These are phyloP conservation scores for Lecanoromycetidae sp. DNA, from an alignment of 2,329 filamentous ascomycete genomes.

Conservation along the genomic window DNA sequence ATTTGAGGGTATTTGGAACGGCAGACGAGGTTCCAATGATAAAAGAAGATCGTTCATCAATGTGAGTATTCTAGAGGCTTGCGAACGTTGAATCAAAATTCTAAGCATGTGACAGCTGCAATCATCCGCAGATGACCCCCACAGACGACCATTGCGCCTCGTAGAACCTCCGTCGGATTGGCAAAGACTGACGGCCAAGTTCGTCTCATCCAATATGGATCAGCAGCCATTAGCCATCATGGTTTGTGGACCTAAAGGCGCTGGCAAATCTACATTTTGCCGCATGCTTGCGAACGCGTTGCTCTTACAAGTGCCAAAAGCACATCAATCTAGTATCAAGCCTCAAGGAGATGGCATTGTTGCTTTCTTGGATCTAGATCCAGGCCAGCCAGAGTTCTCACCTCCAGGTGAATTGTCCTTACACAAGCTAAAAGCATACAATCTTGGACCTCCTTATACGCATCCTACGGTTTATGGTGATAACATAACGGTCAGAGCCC, in stretches of 20 bases:
- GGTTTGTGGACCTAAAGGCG: constrained; percentile 43
- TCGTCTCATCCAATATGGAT: not conserved
- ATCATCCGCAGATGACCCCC: constrained; percentile 31
- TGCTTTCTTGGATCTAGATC: constrained; percentile 47
- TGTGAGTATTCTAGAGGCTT: not conserved
- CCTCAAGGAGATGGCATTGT: constrained; percentile 29
- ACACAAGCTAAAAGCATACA: constrained; percentile 37
- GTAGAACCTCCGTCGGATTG: constrained; percentile 23
- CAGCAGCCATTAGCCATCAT: constrained; percentile 31
- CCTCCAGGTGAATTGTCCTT: constrained; percentile 49
- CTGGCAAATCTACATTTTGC: constrained; percentile 50
- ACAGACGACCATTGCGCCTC: constrained; percentile 31
- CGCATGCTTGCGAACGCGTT: constrained; percentile 42
- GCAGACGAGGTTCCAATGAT: not conserved
- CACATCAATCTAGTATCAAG: constrained; percentile 19
- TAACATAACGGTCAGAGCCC: constrained; percentile 34
- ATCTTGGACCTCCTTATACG: constrained; percentile 46
- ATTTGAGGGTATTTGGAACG: constrained; percentile 42
- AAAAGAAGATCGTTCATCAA: constrained; percentile 7
- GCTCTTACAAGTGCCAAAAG: not conserved
- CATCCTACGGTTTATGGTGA: constrained; percentile 35
- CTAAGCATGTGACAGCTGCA: constrained; percentile 25
- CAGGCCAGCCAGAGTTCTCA: constrained; percentile 47
- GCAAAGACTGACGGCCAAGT: constrained; percentile 31
- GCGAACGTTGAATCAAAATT: not conserved